Percentiles rank a stretch among this genome's conserved stretches.
These are phyloP conservation scores for Isabelozyma pseudorhagii DNA, from an alignment of 805 yeast species.

Conservation along the genomic window DNA sequence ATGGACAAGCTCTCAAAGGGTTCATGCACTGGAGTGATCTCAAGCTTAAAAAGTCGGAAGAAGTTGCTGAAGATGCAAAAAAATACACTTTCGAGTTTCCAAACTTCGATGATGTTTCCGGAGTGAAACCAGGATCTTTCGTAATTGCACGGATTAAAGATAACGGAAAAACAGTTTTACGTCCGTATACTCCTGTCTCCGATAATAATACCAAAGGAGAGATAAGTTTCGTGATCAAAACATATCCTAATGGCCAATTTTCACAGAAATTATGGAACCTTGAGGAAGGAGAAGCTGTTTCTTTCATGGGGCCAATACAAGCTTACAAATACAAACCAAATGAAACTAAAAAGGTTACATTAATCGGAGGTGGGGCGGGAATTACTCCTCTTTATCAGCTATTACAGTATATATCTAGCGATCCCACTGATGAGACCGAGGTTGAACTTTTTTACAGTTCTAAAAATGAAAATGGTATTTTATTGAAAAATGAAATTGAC, in stretches of 20 bases:
- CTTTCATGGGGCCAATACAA: not conserved
- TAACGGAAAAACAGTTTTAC: not conserved
- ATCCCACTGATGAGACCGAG: not conserved
- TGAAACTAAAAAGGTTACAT: not conserved
- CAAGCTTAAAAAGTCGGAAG: not conserved
- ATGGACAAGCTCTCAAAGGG: not conserved
- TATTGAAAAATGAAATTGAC: not conserved
- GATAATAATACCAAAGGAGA: not conserved
- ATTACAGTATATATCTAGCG: not conserved
- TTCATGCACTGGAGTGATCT: not conserved
- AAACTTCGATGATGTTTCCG: not conserved
- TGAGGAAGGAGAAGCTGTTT: not conserved
- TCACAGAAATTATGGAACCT: not conserved
- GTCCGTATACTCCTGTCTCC: not conserved
- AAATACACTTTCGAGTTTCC: not conserved
- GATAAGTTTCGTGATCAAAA: not conserved
- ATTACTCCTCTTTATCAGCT: not conserved
- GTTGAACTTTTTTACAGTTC: not conserved
- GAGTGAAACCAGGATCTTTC: not conserved
- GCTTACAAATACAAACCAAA: not conserved
- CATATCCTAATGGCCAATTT: not conserved
- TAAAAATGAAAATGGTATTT: not conserved
- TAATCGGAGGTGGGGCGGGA: not conserved
- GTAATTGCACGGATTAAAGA: not conserved
- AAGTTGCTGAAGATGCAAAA: not conserved